Conservation (phyloP, 495 filamentous ascomycete genomes). For the Trichoderma parareesei region DNA sequence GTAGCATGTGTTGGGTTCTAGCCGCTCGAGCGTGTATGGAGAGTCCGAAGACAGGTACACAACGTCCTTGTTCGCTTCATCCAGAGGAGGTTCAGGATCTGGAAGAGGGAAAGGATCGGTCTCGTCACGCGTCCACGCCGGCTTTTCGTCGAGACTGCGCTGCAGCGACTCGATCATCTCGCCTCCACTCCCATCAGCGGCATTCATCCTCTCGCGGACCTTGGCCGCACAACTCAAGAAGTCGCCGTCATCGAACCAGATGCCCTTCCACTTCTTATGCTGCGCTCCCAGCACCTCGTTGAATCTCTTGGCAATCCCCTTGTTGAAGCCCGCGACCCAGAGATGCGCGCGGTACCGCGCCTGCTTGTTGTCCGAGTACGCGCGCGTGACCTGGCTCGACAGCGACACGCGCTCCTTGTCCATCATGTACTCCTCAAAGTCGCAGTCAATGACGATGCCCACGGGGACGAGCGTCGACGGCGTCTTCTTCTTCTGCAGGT, state of each 20-base stretch:
- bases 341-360: constrained; percentile 59
- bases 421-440: constrained; percentile 83
- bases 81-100: constrained; percentile 23
- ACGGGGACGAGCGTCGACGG: constrained; percentile 54
- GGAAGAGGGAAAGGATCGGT: constrained; percentile 15
- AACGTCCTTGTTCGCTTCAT: constrained; percentile 38
- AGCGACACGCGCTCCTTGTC: constrained; percentile 77
- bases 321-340: constrained; percentile 66
- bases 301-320: constrained; percentile 67
- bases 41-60: constrained; percentile 89
- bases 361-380: constrained; percentile 77
- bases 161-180: constrained; percentile 47
- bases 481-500: constrained; percentile 19
- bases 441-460: constrained; percentile 79
- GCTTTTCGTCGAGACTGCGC: constrained; percentile 31
- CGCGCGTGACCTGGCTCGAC: constrained; percentile 70
- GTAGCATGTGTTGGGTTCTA: constrained; percentile 81
- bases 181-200: constrained; percentile 33
- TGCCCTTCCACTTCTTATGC: constrained; percentile 70
- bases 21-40: constrained; percentile 63
- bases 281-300: constrained; percentile 60
- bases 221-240: constrained; percentile 55
- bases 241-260: constrained; percentile 60
- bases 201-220: constrained; percentile 53
- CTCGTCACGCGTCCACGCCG: constrained; percentile 15